Evolutionary conservation across 371 early-diverging fungal species (phyloP).

Genomic region (Sporodiniella umbellata): DNA sequence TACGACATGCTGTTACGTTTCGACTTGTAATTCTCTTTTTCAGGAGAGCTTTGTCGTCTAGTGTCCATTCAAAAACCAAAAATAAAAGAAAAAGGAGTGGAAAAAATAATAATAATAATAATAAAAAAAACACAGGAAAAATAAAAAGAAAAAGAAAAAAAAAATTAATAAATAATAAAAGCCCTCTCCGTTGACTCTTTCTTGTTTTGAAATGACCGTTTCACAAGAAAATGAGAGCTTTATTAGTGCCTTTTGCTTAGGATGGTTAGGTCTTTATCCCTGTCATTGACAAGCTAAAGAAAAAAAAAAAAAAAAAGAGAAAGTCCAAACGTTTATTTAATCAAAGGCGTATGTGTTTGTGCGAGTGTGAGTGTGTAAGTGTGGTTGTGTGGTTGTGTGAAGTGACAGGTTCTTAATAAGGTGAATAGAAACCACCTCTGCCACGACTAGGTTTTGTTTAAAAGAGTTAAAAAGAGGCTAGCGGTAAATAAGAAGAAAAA

Average conservation of each 20-base stretch:
- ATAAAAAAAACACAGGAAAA: constrained; percentile 2
- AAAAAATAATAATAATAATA: neutral
- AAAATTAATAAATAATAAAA: neutral
- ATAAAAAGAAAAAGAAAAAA: neutral
- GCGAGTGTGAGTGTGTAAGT: neutral
- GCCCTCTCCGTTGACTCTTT: no score
- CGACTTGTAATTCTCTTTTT: neutral
- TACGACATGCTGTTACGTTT: constrained; percentile 19
- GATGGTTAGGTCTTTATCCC: no score
- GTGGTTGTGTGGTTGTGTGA: neutral
- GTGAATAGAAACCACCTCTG: constrained; percentile 62
- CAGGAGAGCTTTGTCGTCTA: constrained; percentile 6
- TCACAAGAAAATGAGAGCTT: no score
- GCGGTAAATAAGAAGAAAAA: neutral
- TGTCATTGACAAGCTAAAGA: no score
- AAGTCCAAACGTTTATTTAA: neutral
- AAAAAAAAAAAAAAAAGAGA: no score
- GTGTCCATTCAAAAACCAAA: neutral
- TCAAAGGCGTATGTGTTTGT: neutral
- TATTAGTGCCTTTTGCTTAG: no score
- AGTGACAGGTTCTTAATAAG: constrained; percentile 60
- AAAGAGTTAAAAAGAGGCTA: no score
- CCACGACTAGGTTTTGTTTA: constrained; percentile 45
- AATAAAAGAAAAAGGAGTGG: constrained; percentile 5
- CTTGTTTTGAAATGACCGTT: no score